Percentiles rank a stretch among this genome's conserved stretches.
Evolutionary conservation across 257 asterid species (phyloP).

Genomic region (Ilex asprella): DNA sequence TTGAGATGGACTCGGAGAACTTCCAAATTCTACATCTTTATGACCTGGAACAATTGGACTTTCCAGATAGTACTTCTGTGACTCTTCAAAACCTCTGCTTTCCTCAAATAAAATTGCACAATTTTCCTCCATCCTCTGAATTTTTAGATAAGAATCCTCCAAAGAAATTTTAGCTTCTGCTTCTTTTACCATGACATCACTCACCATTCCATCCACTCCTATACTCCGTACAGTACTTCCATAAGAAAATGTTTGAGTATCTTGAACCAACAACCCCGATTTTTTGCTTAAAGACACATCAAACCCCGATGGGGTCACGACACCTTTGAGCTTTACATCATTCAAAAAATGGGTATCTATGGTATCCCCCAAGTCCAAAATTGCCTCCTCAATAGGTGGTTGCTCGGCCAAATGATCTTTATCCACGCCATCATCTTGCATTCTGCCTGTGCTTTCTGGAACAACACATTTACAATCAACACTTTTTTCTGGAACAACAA

Average conservation of each 20-base stretch:
- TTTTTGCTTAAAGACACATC: slow-evolving; percentile 18
- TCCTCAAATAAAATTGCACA: slow-evolving; percentile 17
- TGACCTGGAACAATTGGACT: slow-evolving; percentile 17
- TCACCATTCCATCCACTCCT: slow-evolving; percentile 7
- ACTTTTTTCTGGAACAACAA: slow-evolving; percentile 17
- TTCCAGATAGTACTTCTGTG: slow-evolving; percentile 13
- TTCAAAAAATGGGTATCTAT: slow-evolving; percentile 12
- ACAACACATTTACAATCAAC: not conserved
- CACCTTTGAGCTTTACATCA: slow-evolving; percentile 14
- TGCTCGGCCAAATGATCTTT: slow-evolving; percentile 9
- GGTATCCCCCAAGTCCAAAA: slow-evolving; percentile 14
- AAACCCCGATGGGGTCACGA: slow-evolving; percentile 11
- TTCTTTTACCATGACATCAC: slow-evolving; percentile 7
- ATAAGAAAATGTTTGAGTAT: not conserved
- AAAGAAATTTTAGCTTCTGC: slow-evolving; percentile 15
- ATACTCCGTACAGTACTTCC: slow-evolving; percentile 9
- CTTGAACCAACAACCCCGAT: slow-evolving; percentile 10
- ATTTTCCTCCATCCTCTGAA: slow-evolving; percentile 18
- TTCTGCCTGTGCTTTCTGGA: slow-evolving; percentile 10
- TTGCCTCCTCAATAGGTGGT: slow-evolving; percentile 14
- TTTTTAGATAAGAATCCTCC: slow-evolving; percentile 23
- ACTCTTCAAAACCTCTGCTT: slow-evolving; percentile 22
- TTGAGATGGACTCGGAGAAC: slow-evolving; percentile 3
- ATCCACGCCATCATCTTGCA: slow-evolving; percentile 15
- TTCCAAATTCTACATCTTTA: slow-evolving; percentile 16